Percentiles rank a stretch among this genome's conserved stretches.
phyloP scores from a whole-genome alignment of 2,329 filamentous ascomycete genomes.

The Calonectria pteridis region DNA sequence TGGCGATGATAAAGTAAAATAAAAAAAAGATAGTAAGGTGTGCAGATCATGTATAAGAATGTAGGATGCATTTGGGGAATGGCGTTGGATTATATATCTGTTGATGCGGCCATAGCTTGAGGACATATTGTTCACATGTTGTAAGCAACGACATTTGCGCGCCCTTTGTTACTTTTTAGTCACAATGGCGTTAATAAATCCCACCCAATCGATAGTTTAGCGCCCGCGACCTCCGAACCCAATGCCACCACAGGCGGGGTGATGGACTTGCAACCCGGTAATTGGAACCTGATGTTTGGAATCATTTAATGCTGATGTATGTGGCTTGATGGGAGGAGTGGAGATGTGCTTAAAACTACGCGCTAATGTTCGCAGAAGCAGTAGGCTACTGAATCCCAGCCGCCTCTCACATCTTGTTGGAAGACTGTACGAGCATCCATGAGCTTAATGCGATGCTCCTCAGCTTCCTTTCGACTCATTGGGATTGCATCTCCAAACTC shows the following conservation, averaged over 20 bases:
- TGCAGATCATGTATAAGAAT: neutral
- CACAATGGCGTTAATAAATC: neutral
- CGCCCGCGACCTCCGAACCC: neutral
- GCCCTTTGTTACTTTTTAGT: neutral
- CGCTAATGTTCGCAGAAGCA: constrained; percentile 34
- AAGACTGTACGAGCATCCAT: constrained; percentile 24
- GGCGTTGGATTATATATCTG: neutral
- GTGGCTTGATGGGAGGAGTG: neutral
- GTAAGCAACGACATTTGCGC: neutral
- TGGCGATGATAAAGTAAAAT: neutral
- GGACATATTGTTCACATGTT: neutral
- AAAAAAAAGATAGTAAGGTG: neutral
- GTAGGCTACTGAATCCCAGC: neutral
- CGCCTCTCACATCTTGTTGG: neutral
- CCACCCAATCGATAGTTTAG: neutral
- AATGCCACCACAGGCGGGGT: neutral
- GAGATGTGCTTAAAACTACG: neutral
- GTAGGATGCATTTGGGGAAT: neutral
- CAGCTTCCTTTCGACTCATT: constrained; percentile 27
- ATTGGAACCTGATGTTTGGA: neutral
- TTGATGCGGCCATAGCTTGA: neutral
- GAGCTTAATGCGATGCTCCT: constrained; percentile 23
- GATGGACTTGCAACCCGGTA: neutral
- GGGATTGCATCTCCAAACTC: neutral
- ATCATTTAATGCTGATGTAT: neutral